Evolutionary conservation across 2,329 filamentous ascomycete species (phyloP).

Genomic region (Alternaria gansuensis): DNA sequence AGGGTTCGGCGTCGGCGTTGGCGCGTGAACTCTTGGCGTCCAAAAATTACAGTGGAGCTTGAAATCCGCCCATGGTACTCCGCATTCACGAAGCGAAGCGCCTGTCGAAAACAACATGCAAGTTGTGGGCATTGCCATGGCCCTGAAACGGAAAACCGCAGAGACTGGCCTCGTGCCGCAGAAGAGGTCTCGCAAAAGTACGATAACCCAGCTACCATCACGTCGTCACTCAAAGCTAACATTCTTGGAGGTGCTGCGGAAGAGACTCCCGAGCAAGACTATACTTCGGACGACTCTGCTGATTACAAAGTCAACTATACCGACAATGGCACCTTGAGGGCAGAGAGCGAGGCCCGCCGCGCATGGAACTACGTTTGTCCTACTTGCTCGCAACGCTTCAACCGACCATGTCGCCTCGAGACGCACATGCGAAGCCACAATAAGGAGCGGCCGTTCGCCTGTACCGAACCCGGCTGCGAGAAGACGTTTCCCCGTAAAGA

Average conservation of each 20-base stretch:
- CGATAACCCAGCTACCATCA: constrained; percentile 7
- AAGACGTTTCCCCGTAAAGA: constrained; percentile 89
- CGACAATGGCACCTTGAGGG: constrained; percentile 39
- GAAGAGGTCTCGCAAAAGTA: constrained; percentile 45
- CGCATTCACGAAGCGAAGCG: constrained; percentile 15
- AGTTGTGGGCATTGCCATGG: constrained; percentile 29
- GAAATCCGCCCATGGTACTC: constrained; percentile 12
- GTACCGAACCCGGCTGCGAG: constrained; percentile 73
- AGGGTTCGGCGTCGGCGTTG: constrained; percentile 27
- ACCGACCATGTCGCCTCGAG: constrained; percentile 80
- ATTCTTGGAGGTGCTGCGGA: constrained; percentile 21
- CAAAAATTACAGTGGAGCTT: constrained; percentile 32
- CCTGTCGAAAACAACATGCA: constrained; percentile 21
- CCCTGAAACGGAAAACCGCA: constrained; percentile 40
- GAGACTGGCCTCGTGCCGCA: constrained; percentile 15
- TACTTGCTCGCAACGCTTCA: constrained; percentile 83
- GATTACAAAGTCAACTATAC: constrained; percentile 42
- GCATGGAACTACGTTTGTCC: constrained; percentile 80
- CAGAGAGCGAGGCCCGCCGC: constrained; percentile 60
- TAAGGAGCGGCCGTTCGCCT: constrained; percentile 82
- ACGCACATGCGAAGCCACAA: constrained; percentile 84
- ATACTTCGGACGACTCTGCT: constrained; percentile 35
- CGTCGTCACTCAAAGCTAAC: constrained; percentile 16
- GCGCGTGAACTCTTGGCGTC: constrained; percentile 33
- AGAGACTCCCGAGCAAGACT: constrained; percentile 24